Evolutionary conservation across 1,284 basidiomycete genomes (phyloP), one percentile per base, ranked within the genome.

Genomic region (Rhizoctonia solani): DNA sequence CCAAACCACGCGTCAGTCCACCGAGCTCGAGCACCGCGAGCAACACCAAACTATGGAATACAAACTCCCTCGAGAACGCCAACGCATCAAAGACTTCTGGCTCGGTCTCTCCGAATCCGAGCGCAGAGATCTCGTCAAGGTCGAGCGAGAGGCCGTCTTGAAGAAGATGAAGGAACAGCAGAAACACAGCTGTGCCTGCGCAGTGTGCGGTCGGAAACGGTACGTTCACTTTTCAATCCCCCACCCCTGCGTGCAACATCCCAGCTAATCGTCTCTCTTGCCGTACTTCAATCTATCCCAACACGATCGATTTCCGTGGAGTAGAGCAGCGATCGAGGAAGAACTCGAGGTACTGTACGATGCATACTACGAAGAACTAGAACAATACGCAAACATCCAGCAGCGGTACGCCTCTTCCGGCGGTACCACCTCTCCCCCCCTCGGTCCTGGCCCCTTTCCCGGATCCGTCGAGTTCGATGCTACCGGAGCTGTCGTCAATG

Each of bases 111-210:
- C 85, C 53, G 93, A 98, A 79, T 86, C 89, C 58, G 95, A 98
- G 76, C 86, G 97, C 47, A 81, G 92, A 72, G 89, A 87, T 77
- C 85, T 99, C 68, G 92, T 99, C 76, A 91, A 93, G 81, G 87
- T 98, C 73, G 96, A 99, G 82, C 98, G 98, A 81, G 94, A 98
- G 77, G 93, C 93, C 14, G 95, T 99, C 29, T 80, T 98, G 70
- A 87, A 86, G 77, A 98, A 97, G 86, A 98, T 99, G 94, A 98
- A 98, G 83, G 96, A 97, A 78, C 94, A 97, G 82, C 95, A 97
- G 84, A 93, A 92, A 76, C 94, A 97, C 77, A 89, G 87, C 71
- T 99, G 96, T 77, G 88, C 87, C 71, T 99, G 96, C 79, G 95
- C 94, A 21, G 95, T 99, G 37, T 99, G 96, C 79, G 93, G 94